These are phyloP conservation scores for Teratosphaeria zuluensis DNA, from an alignment of 2,329 filamentous ascomycete genomes.

Conservation along the genomic window DNA sequence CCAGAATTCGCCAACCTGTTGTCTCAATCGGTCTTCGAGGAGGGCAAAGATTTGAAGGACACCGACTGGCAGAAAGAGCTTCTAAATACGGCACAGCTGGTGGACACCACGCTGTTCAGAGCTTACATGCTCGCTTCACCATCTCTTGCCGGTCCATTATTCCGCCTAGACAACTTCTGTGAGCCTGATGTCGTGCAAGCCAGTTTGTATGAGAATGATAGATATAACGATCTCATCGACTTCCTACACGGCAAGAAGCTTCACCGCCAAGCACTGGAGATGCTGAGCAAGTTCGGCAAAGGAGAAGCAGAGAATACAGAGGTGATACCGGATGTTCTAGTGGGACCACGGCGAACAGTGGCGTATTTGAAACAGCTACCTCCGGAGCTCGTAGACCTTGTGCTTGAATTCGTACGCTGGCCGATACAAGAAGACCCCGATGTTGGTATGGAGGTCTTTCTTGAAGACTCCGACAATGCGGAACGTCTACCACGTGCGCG, in stretches of 20 bases:
- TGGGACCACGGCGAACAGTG: constrained; percentile 75
- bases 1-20: constrained; percentile 36
- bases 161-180: constrained; percentile 94
- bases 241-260: constrained; percentile 94
- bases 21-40: constrained; percentile 18
- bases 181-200: constrained; percentile 93
- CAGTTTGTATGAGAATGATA: constrained; percentile 74
- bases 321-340: constrained; percentile 46
- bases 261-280: constrained; percentile 73
- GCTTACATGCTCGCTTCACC: constrained; percentile 91
- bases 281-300: constrained; percentile 71
- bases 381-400: constrained; percentile 78
- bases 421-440: constrained; percentile 62
- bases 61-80: constrained; percentile 61
- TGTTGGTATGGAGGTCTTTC: constrained; percentile 83
- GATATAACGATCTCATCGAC: constrained; percentile 92
- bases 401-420: constrained; percentile 88
- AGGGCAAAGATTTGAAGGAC: constrained; percentile 19
- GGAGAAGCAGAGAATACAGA: constrained; percentile 37
- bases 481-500: constrained; percentile 72
- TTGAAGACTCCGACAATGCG: constrained; percentile 88
- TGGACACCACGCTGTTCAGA: constrained; percentile 90
- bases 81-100: constrained; percentile 65
- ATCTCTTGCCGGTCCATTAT: constrained; percentile 74
- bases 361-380: constrained; percentile 83